These are phyloP conservation scores for Leersia perrieri DNA, from an alignment of 176 grass and related monocot species.

Conservation along the genomic window DNA sequence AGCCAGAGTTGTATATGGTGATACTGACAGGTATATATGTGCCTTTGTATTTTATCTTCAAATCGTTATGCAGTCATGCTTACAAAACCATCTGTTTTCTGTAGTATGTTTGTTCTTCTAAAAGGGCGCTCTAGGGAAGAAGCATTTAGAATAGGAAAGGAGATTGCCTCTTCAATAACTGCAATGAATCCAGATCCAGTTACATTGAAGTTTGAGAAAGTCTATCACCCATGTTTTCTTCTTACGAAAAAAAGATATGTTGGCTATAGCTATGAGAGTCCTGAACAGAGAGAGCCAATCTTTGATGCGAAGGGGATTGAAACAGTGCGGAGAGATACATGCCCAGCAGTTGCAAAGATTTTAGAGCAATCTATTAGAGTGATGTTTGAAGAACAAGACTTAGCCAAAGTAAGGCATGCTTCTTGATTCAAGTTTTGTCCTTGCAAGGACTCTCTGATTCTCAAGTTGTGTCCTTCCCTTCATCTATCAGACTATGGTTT, in stretches of 20 bases:
- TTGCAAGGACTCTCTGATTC: not conserved
- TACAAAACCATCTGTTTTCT: conserved; percentile 34
- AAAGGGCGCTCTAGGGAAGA: conserved; percentile 82
- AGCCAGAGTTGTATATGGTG: conserved; percentile 96
- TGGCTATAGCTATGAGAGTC: conserved; percentile 91
- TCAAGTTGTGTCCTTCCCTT: not conserved
- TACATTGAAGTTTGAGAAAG: conserved; percentile 89
- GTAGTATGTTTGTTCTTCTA: conserved; percentile 90
- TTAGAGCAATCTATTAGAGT: conserved; percentile 85
- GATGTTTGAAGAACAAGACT: conserved; percentile 87
- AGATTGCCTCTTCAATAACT: conserved; percentile 81
- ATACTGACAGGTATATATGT: conserved; percentile 84
- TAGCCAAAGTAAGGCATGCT: conserved; percentile 57
- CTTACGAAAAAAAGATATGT: conserved; percentile 98
- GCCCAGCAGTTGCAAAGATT: conserved; percentile 83
- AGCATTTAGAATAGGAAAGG: conserved; percentile 89
- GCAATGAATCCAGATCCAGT: conserved; percentile 81
- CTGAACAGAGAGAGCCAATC: conserved; percentile 60
- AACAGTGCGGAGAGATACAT: conserved; percentile 92
- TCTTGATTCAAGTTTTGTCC: conserved; percentile 18
- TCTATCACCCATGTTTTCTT: conserved; percentile 94
- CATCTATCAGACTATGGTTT: conserved; percentile 10
- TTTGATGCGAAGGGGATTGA: conserved; percentile 98
- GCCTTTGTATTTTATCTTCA: conserved; percentile 27
- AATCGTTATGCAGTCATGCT: not conserved